Base-by-base conservation (phyloP, 305 asterid genomes). In the Rubia peregrina region DNA sequence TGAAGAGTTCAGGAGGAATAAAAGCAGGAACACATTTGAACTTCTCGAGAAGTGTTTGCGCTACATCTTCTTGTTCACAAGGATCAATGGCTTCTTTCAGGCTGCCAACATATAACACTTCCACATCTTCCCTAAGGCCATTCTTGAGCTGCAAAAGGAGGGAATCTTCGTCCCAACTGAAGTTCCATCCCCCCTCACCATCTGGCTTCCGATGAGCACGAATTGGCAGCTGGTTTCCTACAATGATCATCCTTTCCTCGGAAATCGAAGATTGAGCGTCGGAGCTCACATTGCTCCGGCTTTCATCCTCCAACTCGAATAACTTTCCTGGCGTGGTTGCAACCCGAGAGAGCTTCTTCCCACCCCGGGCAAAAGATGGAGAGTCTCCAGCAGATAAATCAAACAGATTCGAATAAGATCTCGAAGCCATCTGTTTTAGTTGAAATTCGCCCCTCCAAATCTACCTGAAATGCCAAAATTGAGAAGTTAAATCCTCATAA, bases 21-120 rank as follows among this genome's bases (percentile, higher is more conserved):
- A 91, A 91, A 74, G 97, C 93, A 3, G 96, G 97, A 68, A 89
- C 97, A 46, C 96, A 91, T 64, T 89, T 91, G 81, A 87, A 91
- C 9, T 80, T 84, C 61, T 91, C 97, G 2, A 91, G 93, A 79
- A 91, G 77, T 3, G 84, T 83, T 77, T 89, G 97, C 0, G 97
- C 89, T 3, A 89, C 89, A 9, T 89, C 89, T 13, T 91, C 97
- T 73, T 91, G 97, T 41, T 91, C 89, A 48, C 74, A 76, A 0
- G 69, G 76, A 21, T 85, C 91, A 22, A 91, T 83, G 65, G 84
- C 90, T 78, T 89, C 96, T 81, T 87, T 86, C 41, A 91, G 86
- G 76, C 89, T 77, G 62, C 97, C 97, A 4, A 91, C 89, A 53
- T 89, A 91, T 33, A 91, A 77, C 22, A 91, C 95, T 74, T 89